Evolutionary conservation across 176 grass and related monocot species (phyloP), one percentile per base, ranked within the genome.

Genomic region (Poa annua): DNA sequence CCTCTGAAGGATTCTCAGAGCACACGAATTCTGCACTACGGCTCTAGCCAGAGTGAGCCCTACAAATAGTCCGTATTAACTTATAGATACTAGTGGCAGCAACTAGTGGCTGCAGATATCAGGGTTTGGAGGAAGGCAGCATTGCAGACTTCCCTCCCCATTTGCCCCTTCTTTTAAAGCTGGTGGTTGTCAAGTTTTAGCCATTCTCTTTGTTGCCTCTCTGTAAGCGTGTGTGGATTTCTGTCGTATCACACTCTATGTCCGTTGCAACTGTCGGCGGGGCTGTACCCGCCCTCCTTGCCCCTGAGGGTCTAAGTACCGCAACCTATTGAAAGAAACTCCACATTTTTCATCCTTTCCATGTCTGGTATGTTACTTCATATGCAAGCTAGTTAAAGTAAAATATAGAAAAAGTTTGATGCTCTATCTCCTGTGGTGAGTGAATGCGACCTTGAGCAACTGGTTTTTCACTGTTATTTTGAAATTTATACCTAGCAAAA

Each of bases 131-230:
- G 84, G 88, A 86, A 86, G 78, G 74, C 79, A 86, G 47, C 80
- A 86, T 86, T 86, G 88, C 79, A 86, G 84, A 84, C 82, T 75
- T 83, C 56, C 80, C 75, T 85, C 52, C 84, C 74, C 88, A 87
- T 90, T 87, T 83, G 88, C 80, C 83, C 88, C 84, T 86, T 87
- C 84, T 90, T 90, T 90, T 90, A 86, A 90, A 90, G 84, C 80
- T 79, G 84, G 88, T 86, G 88, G 59, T 89, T 70, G 80, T 74
- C 76, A 78, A 79, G 75, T 26, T 20, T 84, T 84, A 76, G 82
- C 82, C 41, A 44, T 74, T 79, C 72, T 35, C 73, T 71, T 80
- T 86, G 54, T 73, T 75, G 70, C 69, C 71, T 77, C 77, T 89
- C 82, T 70, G 63, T 85, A 77, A 81, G 41, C 33, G 77, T 74